These are phyloP conservation scores for Paracoccidioides brasiliensis DNA, from an alignment of 2,329 filamentous ascomycete species.

Conservation along the genomic window DNA sequence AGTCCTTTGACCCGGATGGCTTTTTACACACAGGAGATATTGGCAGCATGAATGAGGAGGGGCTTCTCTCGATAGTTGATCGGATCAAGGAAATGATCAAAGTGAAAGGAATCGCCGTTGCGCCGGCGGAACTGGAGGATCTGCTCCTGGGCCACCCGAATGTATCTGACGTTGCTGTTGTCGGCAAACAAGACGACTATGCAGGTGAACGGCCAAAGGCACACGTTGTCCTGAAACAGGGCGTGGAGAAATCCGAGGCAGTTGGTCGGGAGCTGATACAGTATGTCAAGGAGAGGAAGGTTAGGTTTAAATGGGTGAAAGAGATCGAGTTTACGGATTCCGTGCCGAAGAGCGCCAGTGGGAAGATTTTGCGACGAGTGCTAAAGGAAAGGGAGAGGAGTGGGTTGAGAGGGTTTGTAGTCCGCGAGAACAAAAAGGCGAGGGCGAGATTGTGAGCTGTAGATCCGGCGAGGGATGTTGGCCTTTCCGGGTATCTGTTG, in stretches of 20 bases:
- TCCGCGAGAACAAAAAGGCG: not conserved
- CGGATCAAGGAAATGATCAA: conserved; percentile 43
- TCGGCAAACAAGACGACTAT: conserved; percentile 25
- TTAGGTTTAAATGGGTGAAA: conserved; percentile 3
- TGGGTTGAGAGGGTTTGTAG: not conserved
- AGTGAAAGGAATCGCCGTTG: conserved; percentile 42
- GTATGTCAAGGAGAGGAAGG: conserved; percentile 2
- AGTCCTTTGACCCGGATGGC: conserved; percentile 38
- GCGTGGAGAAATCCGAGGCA: not conserved
- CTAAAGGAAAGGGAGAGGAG: conserved; percentile 35
- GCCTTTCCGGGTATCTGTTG: not conserved
- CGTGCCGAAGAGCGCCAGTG: conserved; percentile 54
- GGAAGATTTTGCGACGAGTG: conserved; percentile 54
- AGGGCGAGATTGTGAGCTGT: not conserved
- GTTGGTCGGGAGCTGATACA: not conserved
- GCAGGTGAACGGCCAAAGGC: conserved; percentile 2
- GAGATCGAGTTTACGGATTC: conserved; percentile 3
- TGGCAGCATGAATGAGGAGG: conserved; percentile 29
- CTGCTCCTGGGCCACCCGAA: conserved; percentile 35
- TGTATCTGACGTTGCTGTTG: conserved; percentile 38
- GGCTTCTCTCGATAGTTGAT: conserved; percentile 35
- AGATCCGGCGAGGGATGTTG: not conserved
- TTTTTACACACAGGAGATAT: conserved; percentile 47
- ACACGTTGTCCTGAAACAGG: conserved; percentile 3
- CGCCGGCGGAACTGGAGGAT: conserved; percentile 39